Percentiles rank a stretch among this genome's conserved stretches.
Evolutionary conservation across 2,329 filamentous ascomycete species (phyloP).

Genomic region (Plenodomus tracheiphilus): DNA sequence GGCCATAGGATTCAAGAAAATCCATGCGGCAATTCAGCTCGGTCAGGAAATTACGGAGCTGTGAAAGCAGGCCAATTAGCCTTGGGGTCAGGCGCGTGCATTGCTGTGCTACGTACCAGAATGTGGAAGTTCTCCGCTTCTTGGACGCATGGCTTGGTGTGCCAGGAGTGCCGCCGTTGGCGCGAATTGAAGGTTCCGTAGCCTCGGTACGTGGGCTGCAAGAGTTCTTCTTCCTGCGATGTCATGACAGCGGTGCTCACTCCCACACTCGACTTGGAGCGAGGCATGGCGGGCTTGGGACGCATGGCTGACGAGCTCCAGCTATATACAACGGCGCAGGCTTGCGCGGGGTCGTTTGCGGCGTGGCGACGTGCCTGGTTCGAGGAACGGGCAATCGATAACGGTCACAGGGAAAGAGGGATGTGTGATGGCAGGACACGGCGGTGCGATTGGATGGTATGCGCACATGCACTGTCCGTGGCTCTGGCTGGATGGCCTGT

Average conservation of each 20-base stretch:
- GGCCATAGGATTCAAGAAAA: slow-evolving; percentile 84
- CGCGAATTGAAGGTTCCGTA: slow-evolving; percentile 42
- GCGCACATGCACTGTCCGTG: slow-evolving; percentile 25
- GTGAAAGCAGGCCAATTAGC: slow-evolving; percentile 19
- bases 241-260: slow-evolving; percentile 41
- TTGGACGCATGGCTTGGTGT: slow-evolving; percentile 48
- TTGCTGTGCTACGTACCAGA: slow-evolving; percentile 32
- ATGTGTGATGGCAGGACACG: slow-evolving; percentile 7
- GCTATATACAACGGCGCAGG: slow-evolving; percentile 20
- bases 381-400: slow-evolving; percentile 6
- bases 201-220: slow-evolving; percentile 36
- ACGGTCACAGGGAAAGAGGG: slow-evolving; percentile 14
- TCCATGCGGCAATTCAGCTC: slow-evolving; percentile 87
- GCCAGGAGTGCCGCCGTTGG: slow-evolving; percentile 53
- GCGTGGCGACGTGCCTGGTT: slow-evolving; percentile 21
- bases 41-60: slow-evolving; percentile 79
- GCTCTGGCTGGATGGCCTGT: slow-evolving; percentile 17
- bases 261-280: slow-evolving; percentile 22
- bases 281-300: slow-evolving; percentile 26
- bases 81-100: not conserved
- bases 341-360: slow-evolving; percentile 22
- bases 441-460: slow-evolving; percentile 19
- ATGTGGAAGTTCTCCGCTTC: slow-evolving; percentile 54
- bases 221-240: slow-evolving; percentile 52
- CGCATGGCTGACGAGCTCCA: not conserved